Conservation (phyloP, 2,329 filamentous ascomycete species). For the Tolypocladium capitatum region DNA sequence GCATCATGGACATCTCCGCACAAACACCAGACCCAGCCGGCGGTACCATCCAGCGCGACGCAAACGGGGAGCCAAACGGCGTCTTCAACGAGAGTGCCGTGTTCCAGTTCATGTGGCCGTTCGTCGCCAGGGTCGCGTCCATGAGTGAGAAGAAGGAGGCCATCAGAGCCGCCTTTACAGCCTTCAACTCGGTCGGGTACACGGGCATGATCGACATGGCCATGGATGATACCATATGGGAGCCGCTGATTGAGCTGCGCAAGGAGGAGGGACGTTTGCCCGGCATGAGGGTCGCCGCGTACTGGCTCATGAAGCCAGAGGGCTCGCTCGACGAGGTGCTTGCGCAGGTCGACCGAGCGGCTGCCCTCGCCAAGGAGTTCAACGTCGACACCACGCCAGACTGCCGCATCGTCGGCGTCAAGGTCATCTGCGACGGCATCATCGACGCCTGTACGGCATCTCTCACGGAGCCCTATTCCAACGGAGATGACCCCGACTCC, state of each 20-base stretch:
- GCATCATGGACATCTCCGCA: constrained; percentile 25
- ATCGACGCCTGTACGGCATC: constrained; percentile 53
- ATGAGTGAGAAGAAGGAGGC: constrained; percentile 33
- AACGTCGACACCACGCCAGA: constrained; percentile 22
- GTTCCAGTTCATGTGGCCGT: constrained; percentile 41
- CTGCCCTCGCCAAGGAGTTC: constrained; percentile 25
- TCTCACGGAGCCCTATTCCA: constrained; percentile 43
- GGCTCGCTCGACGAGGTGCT: constrained; percentile 25
- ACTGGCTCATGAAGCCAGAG: constrained; percentile 42
- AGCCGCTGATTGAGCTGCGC: constrained; percentile 31
- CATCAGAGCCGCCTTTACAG: constrained; percentile 32
- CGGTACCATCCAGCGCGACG: constrained; percentile 38
- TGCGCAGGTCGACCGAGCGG: constrained; percentile 34
- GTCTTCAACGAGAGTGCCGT: constrained; percentile 39
- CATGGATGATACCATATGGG: constrained; percentile 46
- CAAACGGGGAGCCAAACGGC: constrained; percentile 32
- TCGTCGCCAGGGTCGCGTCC: constrained; percentile 32
- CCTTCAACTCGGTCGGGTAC: constrained; percentile 38
- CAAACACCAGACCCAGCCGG: constrained; percentile 32
- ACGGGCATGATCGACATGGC: constrained; percentile 47
- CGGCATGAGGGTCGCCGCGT: constrained; percentile 35
- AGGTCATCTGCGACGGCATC: constrained; percentile 52
- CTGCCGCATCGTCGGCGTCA: constrained; percentile 44
- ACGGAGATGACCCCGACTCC: constrained; percentile 30
- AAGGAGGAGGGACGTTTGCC: constrained; percentile 15